A percentile compares a stretch with the other conserved stretches of the same genome.
Conservation (phyloP, 805 yeast species). For the Cyberlindnera euphorbiae region DNA sequence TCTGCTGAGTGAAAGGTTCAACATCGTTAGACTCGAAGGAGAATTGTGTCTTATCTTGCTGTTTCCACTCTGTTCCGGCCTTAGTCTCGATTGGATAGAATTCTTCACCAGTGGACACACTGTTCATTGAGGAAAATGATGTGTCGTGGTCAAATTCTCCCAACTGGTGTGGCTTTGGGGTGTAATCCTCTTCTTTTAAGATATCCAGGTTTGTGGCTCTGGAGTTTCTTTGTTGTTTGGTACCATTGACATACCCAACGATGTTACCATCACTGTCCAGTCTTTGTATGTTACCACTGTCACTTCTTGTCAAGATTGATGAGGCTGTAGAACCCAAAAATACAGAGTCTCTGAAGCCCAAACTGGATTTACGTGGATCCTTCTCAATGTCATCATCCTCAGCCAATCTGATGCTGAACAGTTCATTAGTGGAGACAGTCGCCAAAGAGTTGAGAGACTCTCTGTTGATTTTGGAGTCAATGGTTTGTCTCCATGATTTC, state of each 20-base stretch:
- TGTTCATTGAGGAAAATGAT: slow-evolving; percentile 20
- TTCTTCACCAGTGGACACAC: slow-evolving; percentile 22
- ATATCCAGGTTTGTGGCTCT: slow-evolving; percentile 23
- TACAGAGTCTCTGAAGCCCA: slow-evolving; percentile 38
- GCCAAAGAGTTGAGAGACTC: slow-evolving; percentile 69
- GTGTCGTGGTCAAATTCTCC: slow-evolving; percentile 13
- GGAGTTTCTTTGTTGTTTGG: slow-evolving; percentile 17
- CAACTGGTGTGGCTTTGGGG: slow-evolving; percentile 11
- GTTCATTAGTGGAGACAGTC: slow-evolving; percentile 81
- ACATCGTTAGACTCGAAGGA: slow-evolving; percentile 25
- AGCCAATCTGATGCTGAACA: slow-evolving; percentile 72
- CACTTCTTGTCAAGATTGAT: slow-evolving; percentile 24
- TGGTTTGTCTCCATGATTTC: slow-evolving; percentile 56
- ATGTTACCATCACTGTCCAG: slow-evolving; percentile 28
- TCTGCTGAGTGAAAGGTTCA: slow-evolving; percentile 24
- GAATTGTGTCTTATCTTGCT: slow-evolving; percentile 19
- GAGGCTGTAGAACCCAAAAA: slow-evolving; percentile 29
- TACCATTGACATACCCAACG: slow-evolving; percentile 13
- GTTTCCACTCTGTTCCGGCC: slow-evolving; percentile 22
- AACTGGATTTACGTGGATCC: slow-evolving; percentile 37
- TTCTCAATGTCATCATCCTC: slow-evolving; percentile 47
- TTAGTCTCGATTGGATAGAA: slow-evolving; percentile 21
- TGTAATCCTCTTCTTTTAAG: slow-evolving; percentile 18
- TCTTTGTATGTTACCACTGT: slow-evolving; percentile 26
- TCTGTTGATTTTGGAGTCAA: slow-evolving; percentile 36